These are phyloP conservation scores for Brettanomyces bruxellensis DNA, from an alignment of 805 yeast genomes.

Conservation along the genomic window DNA sequence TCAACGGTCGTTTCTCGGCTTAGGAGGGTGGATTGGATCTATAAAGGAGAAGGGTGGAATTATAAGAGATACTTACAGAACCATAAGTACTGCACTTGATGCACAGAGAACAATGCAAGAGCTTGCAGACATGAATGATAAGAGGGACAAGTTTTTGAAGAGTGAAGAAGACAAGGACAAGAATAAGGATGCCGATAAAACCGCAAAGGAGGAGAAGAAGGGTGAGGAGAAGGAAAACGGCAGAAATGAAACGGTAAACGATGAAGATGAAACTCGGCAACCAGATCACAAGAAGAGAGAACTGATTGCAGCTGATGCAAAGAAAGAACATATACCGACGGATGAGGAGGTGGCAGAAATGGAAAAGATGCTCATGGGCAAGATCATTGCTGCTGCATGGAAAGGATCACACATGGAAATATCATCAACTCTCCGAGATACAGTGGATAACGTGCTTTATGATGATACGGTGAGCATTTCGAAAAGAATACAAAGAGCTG, in stretches of 20 bases:
- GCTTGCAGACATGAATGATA: slow-evolving; percentile 62
- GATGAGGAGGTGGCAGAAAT: slow-evolving; percentile 60
- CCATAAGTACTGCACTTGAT: slow-evolving; percentile 77
- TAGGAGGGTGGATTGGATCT: slow-evolving; percentile 73
- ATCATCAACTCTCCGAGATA: slow-evolving; percentile 67
- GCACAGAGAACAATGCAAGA: slow-evolving; percentile 76
- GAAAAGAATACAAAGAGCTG: slow-evolving; percentile 67
- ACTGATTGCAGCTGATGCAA: slow-evolving; percentile 8
- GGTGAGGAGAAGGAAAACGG: too few species aligned
- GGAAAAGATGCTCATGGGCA: slow-evolving; percentile 79
- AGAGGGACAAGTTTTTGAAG: slow-evolving; percentile 21
- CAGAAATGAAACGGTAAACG: too few species aligned
- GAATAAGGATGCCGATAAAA: not conserved
- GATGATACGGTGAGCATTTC: slow-evolving; percentile 56
- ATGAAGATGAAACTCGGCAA: not conserved
- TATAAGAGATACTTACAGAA: slow-evolving; percentile 75
- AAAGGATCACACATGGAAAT: slow-evolving; percentile 85
- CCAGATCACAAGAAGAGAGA: slow-evolving; percentile 16
- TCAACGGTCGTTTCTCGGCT: slow-evolving; percentile 67
- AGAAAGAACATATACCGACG: slow-evolving; percentile 30
- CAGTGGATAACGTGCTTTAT: slow-evolving; percentile 66
- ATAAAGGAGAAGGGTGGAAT: slow-evolving; percentile 79
- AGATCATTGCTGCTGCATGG: slow-evolving; percentile 92
- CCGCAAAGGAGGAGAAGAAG: not conserved
- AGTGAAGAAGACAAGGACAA: slow-evolving; percentile 17